phyloP scores from a whole-genome alignment of 108 stramenopile genomes.

The Skeletonema grethae region DNA sequence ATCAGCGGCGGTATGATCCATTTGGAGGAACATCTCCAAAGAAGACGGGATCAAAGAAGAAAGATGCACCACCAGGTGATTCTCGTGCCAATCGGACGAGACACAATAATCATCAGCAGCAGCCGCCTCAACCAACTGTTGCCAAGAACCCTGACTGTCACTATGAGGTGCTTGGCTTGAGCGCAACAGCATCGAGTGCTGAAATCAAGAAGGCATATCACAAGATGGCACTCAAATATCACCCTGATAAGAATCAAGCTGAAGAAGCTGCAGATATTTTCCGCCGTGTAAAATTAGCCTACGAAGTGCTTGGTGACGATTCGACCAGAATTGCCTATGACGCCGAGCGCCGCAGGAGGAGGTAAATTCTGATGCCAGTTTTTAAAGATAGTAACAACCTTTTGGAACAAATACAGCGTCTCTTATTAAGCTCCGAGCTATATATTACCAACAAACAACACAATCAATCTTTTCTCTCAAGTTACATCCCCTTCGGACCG shows the following conservation, averaged over 20 bases:
- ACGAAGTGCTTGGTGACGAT: slow-evolving; percentile 71
- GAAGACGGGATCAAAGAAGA: slow-evolving; percentile 16
- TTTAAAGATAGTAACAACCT: not conserved
- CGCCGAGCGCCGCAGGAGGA: slow-evolving; percentile 38
- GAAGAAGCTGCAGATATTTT: slow-evolving; percentile 75
- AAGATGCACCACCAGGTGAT: slow-evolving; percentile 26
- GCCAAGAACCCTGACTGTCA: slow-evolving; percentile 28
- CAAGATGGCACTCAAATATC: slow-evolving; percentile 73
- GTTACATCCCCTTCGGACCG: slow-evolving; percentile 5
- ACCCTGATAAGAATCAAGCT: slow-evolving; percentile 79
- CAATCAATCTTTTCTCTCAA: not conserved
- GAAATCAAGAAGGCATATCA: slow-evolving; percentile 84
- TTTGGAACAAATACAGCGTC: not conserved
- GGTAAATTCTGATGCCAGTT: not conserved
- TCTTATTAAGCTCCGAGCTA: not conserved
- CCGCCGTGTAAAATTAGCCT: slow-evolving; percentile 72
- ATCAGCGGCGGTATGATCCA: slow-evolving; percentile 73
- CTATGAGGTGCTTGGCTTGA: slow-evolving; percentile 69
- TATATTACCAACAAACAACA: not conserved
- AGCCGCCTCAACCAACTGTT: slow-evolving; percentile 14
- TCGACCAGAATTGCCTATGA: slow-evolving; percentile 66
- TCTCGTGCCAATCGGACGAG: not conserved
- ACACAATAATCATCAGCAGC: slow-evolving; percentile 28
- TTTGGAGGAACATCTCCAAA: slow-evolving; percentile 53
- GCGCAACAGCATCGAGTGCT: slow-evolving; percentile 50